Conservation (phyloP, 768 basidiomycete genomes). For the Suillus weaverae region DNA sequence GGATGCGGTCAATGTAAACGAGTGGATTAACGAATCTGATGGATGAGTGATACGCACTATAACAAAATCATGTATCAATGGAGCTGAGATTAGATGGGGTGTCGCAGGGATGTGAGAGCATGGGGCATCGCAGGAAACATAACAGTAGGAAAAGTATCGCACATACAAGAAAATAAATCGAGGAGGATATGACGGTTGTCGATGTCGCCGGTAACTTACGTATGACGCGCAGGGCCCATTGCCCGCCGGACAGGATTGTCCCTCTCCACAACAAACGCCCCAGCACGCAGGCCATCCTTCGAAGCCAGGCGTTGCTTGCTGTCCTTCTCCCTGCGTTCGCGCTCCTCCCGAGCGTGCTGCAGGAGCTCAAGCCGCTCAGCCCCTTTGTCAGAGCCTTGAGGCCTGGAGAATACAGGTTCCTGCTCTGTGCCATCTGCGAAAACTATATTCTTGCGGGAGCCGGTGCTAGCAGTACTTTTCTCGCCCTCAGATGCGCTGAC, state of each 20-base stretch:
- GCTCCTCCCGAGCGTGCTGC: slow-evolving; percentile 22
- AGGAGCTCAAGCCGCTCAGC: slow-evolving; percentile 6
- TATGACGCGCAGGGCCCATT: slow-evolving; percentile 24
- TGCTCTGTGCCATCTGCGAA: slow-evolving; percentile 8
- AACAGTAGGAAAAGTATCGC: slow-evolving; percentile 2
- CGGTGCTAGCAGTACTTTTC: slow-evolving; percentile 4
- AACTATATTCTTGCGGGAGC: slow-evolving; percentile 5
- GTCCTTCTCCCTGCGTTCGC: slow-evolving; percentile 25
- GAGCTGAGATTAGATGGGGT: background rate
- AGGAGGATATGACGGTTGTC: background rate
- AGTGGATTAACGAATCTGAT: background rate
- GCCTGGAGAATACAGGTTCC: slow-evolving; percentile 11
- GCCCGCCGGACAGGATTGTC: slow-evolving; percentile 32
- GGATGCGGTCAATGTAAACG: slow-evolving; percentile 5
- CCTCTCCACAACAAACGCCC: slow-evolving; percentile 27
- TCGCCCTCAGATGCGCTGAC: slow-evolving; percentile 20
- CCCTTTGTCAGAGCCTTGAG: slow-evolving; percentile 4
- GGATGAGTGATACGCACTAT: background rate
- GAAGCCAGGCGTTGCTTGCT: slow-evolving; percentile 24
- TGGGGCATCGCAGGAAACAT: background rate
- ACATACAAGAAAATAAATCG: slow-evolving; percentile 1
- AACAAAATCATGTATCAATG: background rate
- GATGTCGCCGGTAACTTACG: background rate
- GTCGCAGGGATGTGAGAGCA: background rate
- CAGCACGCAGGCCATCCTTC: slow-evolving; percentile 31